Evolutionary conservation across 106 monocot species (phyloP), one percentile per base, ranked within the genome.

Genomic region (Dendrobium nobile): DNA sequence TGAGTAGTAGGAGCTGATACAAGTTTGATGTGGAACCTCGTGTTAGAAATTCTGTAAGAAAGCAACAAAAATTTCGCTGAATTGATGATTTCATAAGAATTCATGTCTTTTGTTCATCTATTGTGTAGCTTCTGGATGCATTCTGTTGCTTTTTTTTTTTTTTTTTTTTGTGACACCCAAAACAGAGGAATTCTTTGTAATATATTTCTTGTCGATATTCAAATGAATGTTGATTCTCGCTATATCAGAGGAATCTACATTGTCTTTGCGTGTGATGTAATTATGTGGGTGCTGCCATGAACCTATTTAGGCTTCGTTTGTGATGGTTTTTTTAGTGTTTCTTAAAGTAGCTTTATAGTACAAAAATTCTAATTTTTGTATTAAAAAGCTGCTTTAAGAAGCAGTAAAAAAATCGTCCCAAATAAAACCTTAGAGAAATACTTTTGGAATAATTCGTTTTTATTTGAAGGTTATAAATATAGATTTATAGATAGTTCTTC

Each of bases 1-100:
- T 87, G 47, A 82, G 43, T n/a, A 20, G 20, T 5, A 70, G 19
- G 74, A 43, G 74, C 16, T 28, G 13, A 28, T 72, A 33, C 40
- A 33, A 40, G 7, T 72, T 16, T 72, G 28, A 24, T 33, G 31
- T 33, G 31, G 72, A 65, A 28, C 72, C 28, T 19, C 20, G 3
- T 41, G n/a, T 41, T 8, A 1, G 7, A 74, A 6, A 43, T 74
- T 74, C 74, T 74, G 43, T 74, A 74, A 74, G 74, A 43, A 43
- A 74, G 42, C 73, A 43, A 33, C 70, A 43, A 74, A 44, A 74
- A 70, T 13, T 28, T 70, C 5, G n/a, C 24, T 26, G 6, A 26
- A 65, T 7, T 65, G 64, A 65, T 10, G 26, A 22, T 65, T 65
- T 6, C 26, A 65, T 65, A 65, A 65, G 64, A 65, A 16, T 70